These are phyloP conservation scores for Blastocystis sp. DNA, from an alignment of 352 stramenopile species.

Conservation along the genomic window DNA sequence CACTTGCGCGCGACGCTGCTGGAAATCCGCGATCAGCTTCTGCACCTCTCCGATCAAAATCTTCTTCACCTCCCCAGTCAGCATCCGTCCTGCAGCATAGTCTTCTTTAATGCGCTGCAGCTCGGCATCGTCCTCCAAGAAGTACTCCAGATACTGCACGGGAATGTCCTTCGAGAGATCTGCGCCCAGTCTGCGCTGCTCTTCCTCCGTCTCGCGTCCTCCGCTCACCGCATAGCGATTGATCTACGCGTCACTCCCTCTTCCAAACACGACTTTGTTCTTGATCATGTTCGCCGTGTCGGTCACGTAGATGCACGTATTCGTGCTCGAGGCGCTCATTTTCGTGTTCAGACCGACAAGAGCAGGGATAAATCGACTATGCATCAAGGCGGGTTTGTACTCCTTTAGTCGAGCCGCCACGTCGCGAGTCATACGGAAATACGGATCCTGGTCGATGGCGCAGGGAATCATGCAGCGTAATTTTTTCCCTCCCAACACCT, in stretches of 20 bases:
- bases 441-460: constrained; percentile 95
- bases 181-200: constrained; percentile 93
- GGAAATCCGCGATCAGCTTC: constrained; percentile 85
- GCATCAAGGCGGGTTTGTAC: constrained; percentile 90
- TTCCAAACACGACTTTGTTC: constrained; percentile 71
- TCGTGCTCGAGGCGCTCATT: constrained; percentile 92
- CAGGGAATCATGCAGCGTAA: constrained; percentile 96
- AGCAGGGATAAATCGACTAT: constrained; percentile 99
- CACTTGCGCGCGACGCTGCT: constrained; percentile 82
- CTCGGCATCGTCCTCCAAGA: constrained; percentile 96
- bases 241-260: constrained; percentile 73
- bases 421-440: constrained; percentile 97
- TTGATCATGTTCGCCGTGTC: constrained; percentile 91
- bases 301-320: constrained; percentile 97
- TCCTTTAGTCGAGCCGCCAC: constrained; percentile 92
- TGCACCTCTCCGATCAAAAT: constrained; percentile 85
- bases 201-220: constrained; percentile 91
- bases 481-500: constrained; percentile 76
- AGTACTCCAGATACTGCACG: constrained; percentile 98
- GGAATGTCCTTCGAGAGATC: constrained; percentile 96
- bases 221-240: constrained; percentile 79
- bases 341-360: constrained; percentile 91
- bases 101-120: constrained; percentile 84
- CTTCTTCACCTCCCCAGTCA: constrained; percentile 95
- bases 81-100: constrained; percentile 85